Evolutionary conservation across 805 yeast species (phyloP).

Genomic region (Starmerella sp.): DNA sequence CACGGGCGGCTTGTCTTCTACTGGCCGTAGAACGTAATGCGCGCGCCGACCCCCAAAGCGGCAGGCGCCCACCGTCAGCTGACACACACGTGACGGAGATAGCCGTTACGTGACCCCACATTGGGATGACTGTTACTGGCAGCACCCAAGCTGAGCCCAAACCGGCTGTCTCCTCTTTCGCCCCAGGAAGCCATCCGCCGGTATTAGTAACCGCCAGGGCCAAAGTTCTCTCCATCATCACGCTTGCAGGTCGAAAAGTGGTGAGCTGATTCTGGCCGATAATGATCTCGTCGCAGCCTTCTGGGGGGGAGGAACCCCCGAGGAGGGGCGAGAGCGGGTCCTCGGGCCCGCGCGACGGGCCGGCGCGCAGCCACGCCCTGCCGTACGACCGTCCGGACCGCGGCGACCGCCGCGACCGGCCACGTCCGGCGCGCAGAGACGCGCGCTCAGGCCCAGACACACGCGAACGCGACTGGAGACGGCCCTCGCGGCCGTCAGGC

Average conservation of each 20-base stretch:
- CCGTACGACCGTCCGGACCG: not conserved
- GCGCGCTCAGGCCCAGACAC: slow-evolving; percentile 1
- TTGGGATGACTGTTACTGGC: not conserved
- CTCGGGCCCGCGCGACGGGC: slow-evolving; percentile 1
- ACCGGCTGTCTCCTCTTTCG: not conserved
- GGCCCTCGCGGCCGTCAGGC: slow-evolving; percentile 5
- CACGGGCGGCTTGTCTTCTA: too few relatives aligned
- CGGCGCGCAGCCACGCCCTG: slow-evolving; percentile 1
- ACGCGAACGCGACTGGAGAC: slow-evolving; percentile 5
- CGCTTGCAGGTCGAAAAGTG: not conserved
- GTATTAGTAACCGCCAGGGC: slow-evolving; percentile 1
- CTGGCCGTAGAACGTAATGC: too few relatives aligned
- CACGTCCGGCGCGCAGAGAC: not conserved
- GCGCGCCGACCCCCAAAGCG: too few relatives aligned
- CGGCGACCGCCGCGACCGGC: not conserved
- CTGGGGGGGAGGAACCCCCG: slow-evolving; percentile 9
- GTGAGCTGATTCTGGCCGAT: not conserved
- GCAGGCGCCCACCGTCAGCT: not conserved
- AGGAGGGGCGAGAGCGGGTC: not conserved
- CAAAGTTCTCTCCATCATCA: slow-evolving; percentile 3
- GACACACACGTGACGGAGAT: not conserved
- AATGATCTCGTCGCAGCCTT: slow-evolving; percentile 12
- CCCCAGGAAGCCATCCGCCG: slow-evolving; percentile 1
- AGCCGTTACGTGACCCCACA: not conserved
- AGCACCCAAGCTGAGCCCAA: not conserved